Evolutionary conservation across 352 stramenopile genomes (phyloP).

Genomic region (Detonula confervacea): DNA sequence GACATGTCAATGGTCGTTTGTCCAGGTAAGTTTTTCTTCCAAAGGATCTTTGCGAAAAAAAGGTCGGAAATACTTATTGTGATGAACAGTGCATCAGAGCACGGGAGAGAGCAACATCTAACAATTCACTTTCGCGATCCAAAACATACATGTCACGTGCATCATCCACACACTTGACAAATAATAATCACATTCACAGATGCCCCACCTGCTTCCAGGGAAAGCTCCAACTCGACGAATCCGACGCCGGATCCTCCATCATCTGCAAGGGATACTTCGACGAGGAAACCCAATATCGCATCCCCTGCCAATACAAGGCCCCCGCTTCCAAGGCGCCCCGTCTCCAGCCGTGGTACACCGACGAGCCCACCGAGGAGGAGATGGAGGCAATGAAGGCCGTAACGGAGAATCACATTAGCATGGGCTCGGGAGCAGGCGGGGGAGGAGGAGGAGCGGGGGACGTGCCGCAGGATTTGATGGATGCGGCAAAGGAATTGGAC

Average conservation of each 20-base stretch:
- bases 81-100: no score
- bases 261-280: conserved; percentile 71
- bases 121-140: not conserved
- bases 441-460: conserved; percentile 1
- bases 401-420: conserved; percentile 47
- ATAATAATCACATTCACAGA: conserved; percentile 20
- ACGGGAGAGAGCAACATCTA: no score
- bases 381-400: conserved; percentile 66
- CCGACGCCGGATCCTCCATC: conserved; percentile 59
- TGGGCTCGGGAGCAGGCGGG: conserved; percentile 20
- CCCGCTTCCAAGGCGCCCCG: conserved; percentile 30
- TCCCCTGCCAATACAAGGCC: conserved; percentile 43
- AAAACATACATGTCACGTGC: no score
- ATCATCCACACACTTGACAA: no score
- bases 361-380: conserved; percentile 73
- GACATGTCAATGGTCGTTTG: conserved; percentile 68
- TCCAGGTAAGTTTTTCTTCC: conserved; percentile 26
- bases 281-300: conserved; percentile 53
- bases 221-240: conserved; percentile 60
- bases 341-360: conserved; percentile 58
- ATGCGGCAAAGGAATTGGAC: conserved; percentile 35
- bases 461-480: conserved; percentile 35
- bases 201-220: conserved; percentile 68
- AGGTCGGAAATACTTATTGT: no score
- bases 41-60: not conserved